Evolutionary conservation across 805 yeast genomes (phyloP).

Genomic region (Candida xyloterini): DNA sequence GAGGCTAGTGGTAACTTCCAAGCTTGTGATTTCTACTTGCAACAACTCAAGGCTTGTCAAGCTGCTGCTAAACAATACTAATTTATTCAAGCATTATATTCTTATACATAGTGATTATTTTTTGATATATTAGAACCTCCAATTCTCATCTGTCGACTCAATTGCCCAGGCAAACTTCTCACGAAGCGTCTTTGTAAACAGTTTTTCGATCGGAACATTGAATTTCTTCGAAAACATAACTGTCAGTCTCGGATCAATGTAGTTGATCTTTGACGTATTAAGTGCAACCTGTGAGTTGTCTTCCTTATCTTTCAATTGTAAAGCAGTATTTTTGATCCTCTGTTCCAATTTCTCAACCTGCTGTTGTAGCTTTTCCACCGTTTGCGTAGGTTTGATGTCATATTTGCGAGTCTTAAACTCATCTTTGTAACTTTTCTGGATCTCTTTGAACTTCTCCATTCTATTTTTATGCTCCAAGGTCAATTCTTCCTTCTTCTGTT

Average conservation of each 20-base stretch:
- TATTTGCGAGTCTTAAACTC: conserved; percentile 62
- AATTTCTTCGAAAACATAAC: conserved; percentile 85
- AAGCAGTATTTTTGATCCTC: conserved; percentile 62
- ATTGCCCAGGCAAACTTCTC: conserved; percentile 97
- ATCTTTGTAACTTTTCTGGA: conserved; percentile 45
- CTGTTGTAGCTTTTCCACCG: conserved; percentile 65
- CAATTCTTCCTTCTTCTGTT: conserved; percentile 45
- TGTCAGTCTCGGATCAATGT: conserved; percentile 90
- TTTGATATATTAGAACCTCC: conserved; percentile 60
- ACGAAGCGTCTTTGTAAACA: conserved; percentile 85
- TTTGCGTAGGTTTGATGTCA: conserved; percentile 48
- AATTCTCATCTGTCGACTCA: conserved; percentile 80
- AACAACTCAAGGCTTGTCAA: conserved; percentile 97
- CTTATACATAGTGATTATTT: conserved; percentile 15
- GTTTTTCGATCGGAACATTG: conserved; percentile 86
- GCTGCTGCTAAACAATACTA: conserved; percentile 85
- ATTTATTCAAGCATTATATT: conserved; percentile 4
- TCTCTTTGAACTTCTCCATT: conserved; percentile 52
- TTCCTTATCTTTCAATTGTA: conserved; percentile 87
- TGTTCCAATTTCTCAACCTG: conserved; percentile 73
- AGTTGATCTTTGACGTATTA: conserved; percentile 90
- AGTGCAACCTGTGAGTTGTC: conserved; percentile 91
- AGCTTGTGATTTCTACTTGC: conserved; percentile 93
- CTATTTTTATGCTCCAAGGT: conserved; percentile 55
- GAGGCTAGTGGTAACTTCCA: conserved; percentile 95